Conservation (phyloP, 177 flowering plant species). For the Vitis hybrid region DNA sequence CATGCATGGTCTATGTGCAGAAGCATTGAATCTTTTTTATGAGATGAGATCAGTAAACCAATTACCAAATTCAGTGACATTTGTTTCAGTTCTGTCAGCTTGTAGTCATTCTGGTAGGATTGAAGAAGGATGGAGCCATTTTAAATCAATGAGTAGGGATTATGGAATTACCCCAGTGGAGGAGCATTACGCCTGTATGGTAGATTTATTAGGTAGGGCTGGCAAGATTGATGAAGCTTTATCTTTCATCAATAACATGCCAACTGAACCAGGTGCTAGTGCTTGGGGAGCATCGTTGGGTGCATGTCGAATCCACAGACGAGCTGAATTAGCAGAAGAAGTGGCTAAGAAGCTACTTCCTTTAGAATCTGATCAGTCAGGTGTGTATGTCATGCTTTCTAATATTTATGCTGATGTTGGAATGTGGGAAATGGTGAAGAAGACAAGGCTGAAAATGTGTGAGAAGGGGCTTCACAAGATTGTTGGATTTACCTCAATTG, state of each 20-base stretch:
- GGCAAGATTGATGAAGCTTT: constrained; percentile 32
- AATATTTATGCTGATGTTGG: constrained; percentile 32
- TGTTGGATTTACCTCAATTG: constrained; percentile 24
- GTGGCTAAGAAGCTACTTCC: constrained; percentile 32
- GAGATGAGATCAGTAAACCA: constrained; percentile 20
- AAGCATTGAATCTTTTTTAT: constrained; percentile 16
- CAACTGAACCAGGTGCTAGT: constrained; percentile 21
- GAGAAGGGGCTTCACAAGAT: constrained; percentile 20
- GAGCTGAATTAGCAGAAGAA: constrained; percentile 20
- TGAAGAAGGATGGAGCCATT: constrained; percentile 33
- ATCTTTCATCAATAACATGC: constrained; percentile 26
- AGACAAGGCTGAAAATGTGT: constrained; percentile 15
- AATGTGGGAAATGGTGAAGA: constrained; percentile 29
- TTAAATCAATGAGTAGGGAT: constrained; percentile 21
- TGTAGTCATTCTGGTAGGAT: constrained; percentile 39
- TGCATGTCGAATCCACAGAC: constrained; percentile 31
- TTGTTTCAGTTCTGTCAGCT: constrained; percentile 34
- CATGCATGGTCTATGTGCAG: constrained; percentile 4
- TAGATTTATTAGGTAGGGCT: constrained; percentile 30
- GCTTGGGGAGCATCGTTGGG: constrained; percentile 33
- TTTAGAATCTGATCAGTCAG: constrained; percentile 25
- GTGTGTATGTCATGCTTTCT: constrained; percentile 27
- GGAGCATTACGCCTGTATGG: constrained; percentile 41
- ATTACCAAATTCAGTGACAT: constrained; percentile 28
- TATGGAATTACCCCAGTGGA: constrained; percentile 26